Percentiles rank a stretch among this genome's conserved stretches.
Conservation (phyloP, 345 rosid genomes). For the Gossypioides kirkii region DNA sequence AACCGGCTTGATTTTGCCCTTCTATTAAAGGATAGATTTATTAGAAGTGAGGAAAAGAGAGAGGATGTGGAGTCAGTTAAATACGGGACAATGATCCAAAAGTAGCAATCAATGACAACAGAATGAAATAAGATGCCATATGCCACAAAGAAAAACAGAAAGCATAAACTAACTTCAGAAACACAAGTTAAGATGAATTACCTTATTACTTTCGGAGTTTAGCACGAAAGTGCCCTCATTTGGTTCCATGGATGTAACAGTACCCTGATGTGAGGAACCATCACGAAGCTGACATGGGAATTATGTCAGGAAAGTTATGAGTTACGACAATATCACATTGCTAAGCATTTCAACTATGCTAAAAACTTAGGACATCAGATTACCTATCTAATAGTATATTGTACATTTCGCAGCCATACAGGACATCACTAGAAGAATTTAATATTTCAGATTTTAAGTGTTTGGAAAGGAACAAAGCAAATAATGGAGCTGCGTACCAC, state of each 20-base stretch:
- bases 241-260: conserved; percentile 95
- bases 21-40: conserved; percentile 33
- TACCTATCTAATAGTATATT: not conserved
- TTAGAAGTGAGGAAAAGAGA: conserved; percentile 1
- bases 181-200: conserved; percentile 18
- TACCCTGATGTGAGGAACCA: conserved; percentile 79
- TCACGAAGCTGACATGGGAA: conserved; percentile 69
- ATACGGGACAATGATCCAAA: not conserved
- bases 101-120: not conserved
- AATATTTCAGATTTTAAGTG: not conserved
- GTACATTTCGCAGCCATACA: not conserved
- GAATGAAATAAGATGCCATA: not conserved
- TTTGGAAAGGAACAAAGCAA: conserved; percentile 15
- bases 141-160: not conserved
- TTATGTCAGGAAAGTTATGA: conserved; percentile 16
- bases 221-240: conserved; percentile 76
- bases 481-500: conserved; percentile 39
- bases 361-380: not conserved
- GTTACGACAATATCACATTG: not conserved
- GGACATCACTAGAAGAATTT: not conserved
- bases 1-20: conserved; percentile 64
- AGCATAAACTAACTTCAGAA: conserved; percentile 1
- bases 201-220: conserved; percentile 69
- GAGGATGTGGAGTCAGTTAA: not conserved
- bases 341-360: not conserved